Evolutionary conservation across 345 rosid genomes (phyloP), one percentile per base, ranked within the genome.

Genomic region (Hibiscus trionum): DNA sequence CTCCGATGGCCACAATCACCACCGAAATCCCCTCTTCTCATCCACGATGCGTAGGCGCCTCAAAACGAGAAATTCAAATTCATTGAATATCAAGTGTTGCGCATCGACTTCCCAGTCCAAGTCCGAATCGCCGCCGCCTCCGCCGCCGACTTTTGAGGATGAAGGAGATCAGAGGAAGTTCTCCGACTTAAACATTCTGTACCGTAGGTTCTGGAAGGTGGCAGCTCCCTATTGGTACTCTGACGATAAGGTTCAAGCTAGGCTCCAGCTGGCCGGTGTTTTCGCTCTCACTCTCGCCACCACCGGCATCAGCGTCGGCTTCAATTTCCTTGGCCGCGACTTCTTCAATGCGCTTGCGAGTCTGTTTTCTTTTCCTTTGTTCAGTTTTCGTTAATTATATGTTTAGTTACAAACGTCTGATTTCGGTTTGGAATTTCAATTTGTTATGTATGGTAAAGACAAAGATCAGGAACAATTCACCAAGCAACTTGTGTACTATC

Each of bases 301-400:
- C 68, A 91, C 97, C 9, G 98, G 97, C 71, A 87, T 91, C 76
- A 91, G 97, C 81, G 96, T 94, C 35, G 97, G 95, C 74, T 94
- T 94, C 84, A 94, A 71, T 81, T 94, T 91, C 83, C 98, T 94
- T 44, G 98, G 98, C 75, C 98, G 97, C 57, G 98, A 94, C 78
- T 94, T 94, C 87, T 94, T 82, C 85, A 94, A 94, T 61, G 96
- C 98, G 33, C 94, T 94, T 37, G 87, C 97, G 68, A 88, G 98
- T 93, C 75, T 61, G 85, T 49, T 46, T 61, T 61, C 71, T 46
- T 71, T 47, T 33, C 53, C 16, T 65, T 6, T 5, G 14, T 19
- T 55, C 27, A 55, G 26, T 19, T 17, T 55, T 4, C 1, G 11
- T 35, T 62, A 21, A 5, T 11, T 61, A 2, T 16, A 15, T 33